Evolutionary conservation across 73 alveolate species (phyloP).

Genomic region (Tetrahymena thermophila): DNA sequence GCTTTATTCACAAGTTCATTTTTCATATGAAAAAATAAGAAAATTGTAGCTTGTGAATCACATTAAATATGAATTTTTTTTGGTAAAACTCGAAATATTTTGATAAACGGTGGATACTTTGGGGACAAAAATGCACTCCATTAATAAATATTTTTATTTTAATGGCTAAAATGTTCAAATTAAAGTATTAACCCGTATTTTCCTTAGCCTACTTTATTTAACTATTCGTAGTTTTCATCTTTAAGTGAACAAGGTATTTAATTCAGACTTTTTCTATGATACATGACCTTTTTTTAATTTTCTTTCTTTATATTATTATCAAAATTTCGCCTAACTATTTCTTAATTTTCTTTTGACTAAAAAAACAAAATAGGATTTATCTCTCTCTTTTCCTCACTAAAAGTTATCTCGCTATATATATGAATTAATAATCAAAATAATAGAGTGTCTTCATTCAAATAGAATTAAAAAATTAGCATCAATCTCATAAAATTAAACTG

Average conservation of each 20-base stretch:
- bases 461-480: not conserved
- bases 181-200: not conserved
- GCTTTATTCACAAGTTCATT: not conserved
- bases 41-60: not conserved
- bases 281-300: not conserved
- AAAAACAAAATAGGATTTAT: not conserved
- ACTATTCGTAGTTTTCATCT: conserved; percentile 1
- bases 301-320: not conserved
- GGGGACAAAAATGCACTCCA: not conserved
- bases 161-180: not conserved
- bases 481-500: not conserved
- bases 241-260: not conserved
- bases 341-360: not conserved
- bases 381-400: not conserved
- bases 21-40: not conserved
- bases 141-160: not conserved
- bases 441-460: not conserved
- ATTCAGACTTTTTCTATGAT: not conserved
- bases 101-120: not conserved
- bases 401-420: not conserved
- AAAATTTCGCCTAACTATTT: not conserved
- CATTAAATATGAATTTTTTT: not conserved
- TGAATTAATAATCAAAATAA: too few species aligned
- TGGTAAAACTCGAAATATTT: not conserved
- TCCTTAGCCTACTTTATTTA: conserved; percentile 1